Evolutionary conservation across 2,329 filamentous ascomycete genomes (phyloP).

Genomic region (Beauveria pseudobassiana): DNA sequence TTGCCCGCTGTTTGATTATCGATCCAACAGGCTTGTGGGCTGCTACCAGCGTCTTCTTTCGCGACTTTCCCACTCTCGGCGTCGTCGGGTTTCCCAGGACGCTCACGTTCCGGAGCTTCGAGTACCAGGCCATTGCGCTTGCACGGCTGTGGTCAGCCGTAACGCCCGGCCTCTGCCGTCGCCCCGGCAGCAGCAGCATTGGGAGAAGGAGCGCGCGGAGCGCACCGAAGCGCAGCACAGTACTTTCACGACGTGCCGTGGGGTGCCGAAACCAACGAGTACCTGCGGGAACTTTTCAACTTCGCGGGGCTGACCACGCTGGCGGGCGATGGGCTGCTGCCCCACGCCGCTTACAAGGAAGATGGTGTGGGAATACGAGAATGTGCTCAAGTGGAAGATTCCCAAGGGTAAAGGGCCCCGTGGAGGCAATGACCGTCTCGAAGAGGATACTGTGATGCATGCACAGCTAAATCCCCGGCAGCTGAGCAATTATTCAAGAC

Average conservation of each 20-base stretch:
- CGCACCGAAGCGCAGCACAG: slow-evolving; percentile 21
- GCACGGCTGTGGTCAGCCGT: slow-evolving; percentile 40
- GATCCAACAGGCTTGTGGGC: slow-evolving; percentile 31
- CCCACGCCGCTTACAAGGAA: slow-evolving; percentile 37
- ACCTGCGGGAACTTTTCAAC: slow-evolving; percentile 37
- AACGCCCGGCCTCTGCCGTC: slow-evolving; percentile 32
- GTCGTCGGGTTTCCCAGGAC: slow-evolving; percentile 5
- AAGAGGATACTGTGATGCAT: neutral
- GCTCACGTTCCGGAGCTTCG: slow-evolving; percentile 40
- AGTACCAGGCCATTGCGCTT: slow-evolving; percentile 48
- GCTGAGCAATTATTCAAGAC: neutral
- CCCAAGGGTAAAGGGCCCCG: neutral
- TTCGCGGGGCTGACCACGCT: slow-evolving; percentile 42
- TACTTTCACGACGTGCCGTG: slow-evolving; percentile 47
- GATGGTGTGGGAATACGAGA: slow-evolving; percentile 39
- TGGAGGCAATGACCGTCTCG: neutral
- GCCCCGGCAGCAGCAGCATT: slow-evolving; percentile 31
- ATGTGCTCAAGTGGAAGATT: slow-evolving; percentile 33
- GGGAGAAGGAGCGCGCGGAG: slow-evolving; percentile 36
- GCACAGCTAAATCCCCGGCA: neutral
- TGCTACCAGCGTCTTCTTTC: slow-evolving; percentile 47
- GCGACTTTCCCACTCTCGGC: slow-evolving; percentile 38
- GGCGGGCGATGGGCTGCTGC: slow-evolving; percentile 36
- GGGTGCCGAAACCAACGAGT: slow-evolving; percentile 45
- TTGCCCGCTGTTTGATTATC: slow-evolving; percentile 43